phyloP scores from a whole-genome alignment of 441 rosid species.

The Sinapis alba region DNA sequence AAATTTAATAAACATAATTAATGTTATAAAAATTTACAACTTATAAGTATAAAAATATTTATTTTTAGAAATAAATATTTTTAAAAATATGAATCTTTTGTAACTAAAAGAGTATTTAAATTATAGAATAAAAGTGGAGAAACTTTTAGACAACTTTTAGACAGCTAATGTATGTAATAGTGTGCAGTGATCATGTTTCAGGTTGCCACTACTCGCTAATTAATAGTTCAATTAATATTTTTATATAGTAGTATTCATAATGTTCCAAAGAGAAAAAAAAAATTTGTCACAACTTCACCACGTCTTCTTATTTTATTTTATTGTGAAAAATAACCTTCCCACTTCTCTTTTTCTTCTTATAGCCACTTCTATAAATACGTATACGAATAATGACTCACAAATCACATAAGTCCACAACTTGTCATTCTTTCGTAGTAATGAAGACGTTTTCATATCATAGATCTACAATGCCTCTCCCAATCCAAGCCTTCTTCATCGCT shows the following conservation, averaged over 20 bases:
- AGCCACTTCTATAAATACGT: neutral
- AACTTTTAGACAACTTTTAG: too few species aligned
- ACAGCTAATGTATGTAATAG: neutral
- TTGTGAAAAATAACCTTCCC: neutral
- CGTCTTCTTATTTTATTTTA: neutral
- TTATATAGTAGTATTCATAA: too few species aligned
- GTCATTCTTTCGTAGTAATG: neutral
- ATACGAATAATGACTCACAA: neutral
- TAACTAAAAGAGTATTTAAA: too few species aligned
- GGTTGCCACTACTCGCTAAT: neutral
- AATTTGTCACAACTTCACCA: neutral
- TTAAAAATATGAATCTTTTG: too few species aligned
- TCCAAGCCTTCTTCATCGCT: conserved; percentile 23
- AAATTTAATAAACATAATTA: too few species aligned
- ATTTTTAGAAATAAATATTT: too few species aligned
- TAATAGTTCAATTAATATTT: too few species aligned
- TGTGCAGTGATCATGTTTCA: neutral
- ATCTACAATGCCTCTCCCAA: conserved; percentile 13
- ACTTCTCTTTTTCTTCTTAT: neutral
- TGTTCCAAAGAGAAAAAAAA: too few species aligned
- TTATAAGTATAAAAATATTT: too few species aligned
- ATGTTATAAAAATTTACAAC: too few species aligned
- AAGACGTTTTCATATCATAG: neutral
- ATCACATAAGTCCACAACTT: neutral
- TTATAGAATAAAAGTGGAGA: too few species aligned